A percentile compares a stretch with the other conserved stretches of the same genome.
Evolutionary conservation across 176 grass and related monocot species (phyloP).

Genomic region (sorghum (Sorghum bicolor)): DNA sequence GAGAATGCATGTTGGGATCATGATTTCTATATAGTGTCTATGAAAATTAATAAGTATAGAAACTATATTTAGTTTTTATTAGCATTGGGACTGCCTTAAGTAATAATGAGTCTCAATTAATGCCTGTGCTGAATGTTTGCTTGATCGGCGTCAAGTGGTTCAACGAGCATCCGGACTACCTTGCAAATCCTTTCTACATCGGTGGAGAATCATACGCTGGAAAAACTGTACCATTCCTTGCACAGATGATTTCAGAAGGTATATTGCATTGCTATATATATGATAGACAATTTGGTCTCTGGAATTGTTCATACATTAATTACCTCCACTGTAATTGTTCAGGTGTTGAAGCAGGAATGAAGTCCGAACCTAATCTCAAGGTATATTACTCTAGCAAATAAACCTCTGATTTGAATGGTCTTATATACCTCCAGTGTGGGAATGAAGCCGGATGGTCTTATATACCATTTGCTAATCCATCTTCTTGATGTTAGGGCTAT

Average conservation of each 20-base stretch:
- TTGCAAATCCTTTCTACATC: slow-evolving; percentile 53
- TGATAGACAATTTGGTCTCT: no score
- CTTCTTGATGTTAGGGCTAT: slow-evolving; percentile 22
- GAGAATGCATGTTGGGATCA: no score
- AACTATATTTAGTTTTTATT: no score
- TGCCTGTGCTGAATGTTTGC: not conserved
- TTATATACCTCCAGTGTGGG: no score
- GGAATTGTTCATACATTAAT: not conserved
- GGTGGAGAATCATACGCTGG: slow-evolving; percentile 55
- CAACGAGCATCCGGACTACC: slow-evolving; percentile 34
- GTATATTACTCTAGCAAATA: slow-evolving; percentile 13
- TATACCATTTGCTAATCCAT: not conserved
- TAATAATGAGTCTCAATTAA: no score
- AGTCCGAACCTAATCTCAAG: slow-evolving; percentile 16
- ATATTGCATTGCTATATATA: not conserved
- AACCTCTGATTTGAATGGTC: no score
- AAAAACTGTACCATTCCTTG: slow-evolving; percentile 39
- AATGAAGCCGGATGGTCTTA: no score
- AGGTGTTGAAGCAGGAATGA: slow-evolving; percentile 28
- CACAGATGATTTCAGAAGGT: slow-evolving; percentile 56
- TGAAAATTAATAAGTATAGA: no score
- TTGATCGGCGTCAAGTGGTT: slow-evolving; percentile 43
- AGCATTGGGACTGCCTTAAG: no score
- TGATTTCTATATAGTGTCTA: no score
- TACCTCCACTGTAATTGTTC: not conserved